These are phyloP conservation scores for Neofusicoccum umdonicola DNA, from an alignment of 2,329 filamentous ascomycete species.

Conservation along the genomic window DNA sequence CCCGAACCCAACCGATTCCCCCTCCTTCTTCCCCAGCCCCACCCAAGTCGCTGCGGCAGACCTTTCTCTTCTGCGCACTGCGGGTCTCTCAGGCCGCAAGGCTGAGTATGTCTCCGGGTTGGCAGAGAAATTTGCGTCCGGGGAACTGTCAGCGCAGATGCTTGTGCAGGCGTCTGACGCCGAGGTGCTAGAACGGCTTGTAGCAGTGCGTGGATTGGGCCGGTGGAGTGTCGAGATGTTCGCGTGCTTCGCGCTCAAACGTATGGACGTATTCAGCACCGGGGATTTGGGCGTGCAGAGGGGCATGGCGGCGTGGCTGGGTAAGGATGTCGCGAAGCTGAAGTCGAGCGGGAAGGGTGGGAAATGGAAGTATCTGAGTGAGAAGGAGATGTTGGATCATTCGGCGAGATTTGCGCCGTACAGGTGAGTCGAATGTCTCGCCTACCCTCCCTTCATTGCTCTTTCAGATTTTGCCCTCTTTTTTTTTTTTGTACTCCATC, in stretches of 20 bases:
- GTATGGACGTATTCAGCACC: constrained; percentile 88
- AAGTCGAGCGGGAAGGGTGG: constrained; percentile 68
- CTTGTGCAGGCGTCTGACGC: constrained; percentile 79
- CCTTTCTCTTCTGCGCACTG: constrained; percentile 70
- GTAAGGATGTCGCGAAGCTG: constrained; percentile 77
- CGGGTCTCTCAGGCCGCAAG: constrained; percentile 89
- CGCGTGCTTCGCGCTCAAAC: constrained; percentile 89
- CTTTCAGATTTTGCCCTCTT: background rate
- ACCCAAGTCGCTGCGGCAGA: constrained; percentile 64
- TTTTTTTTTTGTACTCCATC: background rate
- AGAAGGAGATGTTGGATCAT: constrained; percentile 84
- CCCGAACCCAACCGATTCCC: constrained; percentile 23
- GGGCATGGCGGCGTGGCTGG: constrained; percentile 86
- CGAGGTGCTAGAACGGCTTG: constrained; percentile 76
- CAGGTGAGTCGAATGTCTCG: constrained; percentile 47
- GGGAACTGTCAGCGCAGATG: constrained; percentile 73
- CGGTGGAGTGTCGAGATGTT: constrained; percentile 98
- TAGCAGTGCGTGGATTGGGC: constrained; percentile 82
- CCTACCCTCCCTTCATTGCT: background rate
- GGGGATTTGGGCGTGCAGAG: constrained; percentile 93
- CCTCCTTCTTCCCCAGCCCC: constrained; percentile 68
- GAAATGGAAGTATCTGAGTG: constrained; percentile 98
- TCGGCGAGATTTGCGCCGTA: constrained; percentile 81
- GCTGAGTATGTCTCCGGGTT: constrained; percentile 91
- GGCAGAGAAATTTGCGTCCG: constrained; percentile 73